Evolutionary conservation across 768 basidiomycete genomes (phyloP).

Genomic region (Tephrocybe sp.): DNA sequence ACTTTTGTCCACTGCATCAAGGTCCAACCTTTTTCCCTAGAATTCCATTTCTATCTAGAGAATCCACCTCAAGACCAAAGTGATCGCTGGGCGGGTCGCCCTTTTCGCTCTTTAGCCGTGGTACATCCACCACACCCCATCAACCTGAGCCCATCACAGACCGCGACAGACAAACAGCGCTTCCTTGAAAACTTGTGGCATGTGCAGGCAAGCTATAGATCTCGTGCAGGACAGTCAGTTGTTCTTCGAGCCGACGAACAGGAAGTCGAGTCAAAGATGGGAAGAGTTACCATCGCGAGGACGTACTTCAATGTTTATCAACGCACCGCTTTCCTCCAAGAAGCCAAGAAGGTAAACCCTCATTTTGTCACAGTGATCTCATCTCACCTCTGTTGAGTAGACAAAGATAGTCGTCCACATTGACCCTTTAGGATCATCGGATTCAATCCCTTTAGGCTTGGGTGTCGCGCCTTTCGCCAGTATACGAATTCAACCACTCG

Average conservation of each 20-base stretch:
- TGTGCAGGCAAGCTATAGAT: constrained; percentile 79
- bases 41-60: constrained; percentile 85
- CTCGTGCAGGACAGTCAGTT: constrained; percentile 71
- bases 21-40: constrained; percentile 39
- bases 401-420: constrained; percentile 89
- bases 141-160: constrained; percentile 64
- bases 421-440: constrained; percentile 72
- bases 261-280: constrained; percentile 70
- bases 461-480: constrained; percentile 73
- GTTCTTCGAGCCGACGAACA: constrained; percentile 69
- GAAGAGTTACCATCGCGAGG: constrained; percentile 63
- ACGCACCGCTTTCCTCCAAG: constrained; percentile 74
- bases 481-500: constrained; percentile 80
- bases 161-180: constrained; percentile 68
- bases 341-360: constrained; percentile 69
- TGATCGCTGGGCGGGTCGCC: constrained; percentile 86
- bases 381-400: constrained; percentile 37
- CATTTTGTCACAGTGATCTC: background rate
- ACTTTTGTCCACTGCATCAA: background rate
- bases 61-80: constrained; percentile 78
- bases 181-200: constrained; percentile 92
- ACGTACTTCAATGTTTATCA: constrained; percentile 93
- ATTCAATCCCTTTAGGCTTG: constrained; percentile 75
- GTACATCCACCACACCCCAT: constrained; percentile 73
- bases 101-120: constrained; percentile 77